Conservation (phyloP, 306 rosid genomes). For the Castanospermum australe region DNA sequence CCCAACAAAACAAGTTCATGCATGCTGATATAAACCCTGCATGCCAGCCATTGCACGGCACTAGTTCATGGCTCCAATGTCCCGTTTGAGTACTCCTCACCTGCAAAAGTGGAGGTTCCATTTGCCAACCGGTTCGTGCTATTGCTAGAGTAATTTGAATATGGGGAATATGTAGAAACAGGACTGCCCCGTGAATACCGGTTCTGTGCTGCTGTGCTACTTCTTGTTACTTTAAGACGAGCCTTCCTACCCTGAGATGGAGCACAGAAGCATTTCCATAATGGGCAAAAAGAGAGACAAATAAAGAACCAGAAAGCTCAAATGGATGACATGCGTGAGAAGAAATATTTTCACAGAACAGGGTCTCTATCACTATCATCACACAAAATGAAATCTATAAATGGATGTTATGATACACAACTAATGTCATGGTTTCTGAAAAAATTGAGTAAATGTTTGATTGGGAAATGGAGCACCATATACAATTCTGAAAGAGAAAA, state of each 20-base stretch:
- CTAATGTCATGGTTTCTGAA: neutral
- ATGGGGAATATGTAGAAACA: slow-evolving; percentile 57
- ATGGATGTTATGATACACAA: neutral
- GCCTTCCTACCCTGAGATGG: slow-evolving; percentile 90
- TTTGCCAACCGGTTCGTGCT: slow-evolving; percentile 62
- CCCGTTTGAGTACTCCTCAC: slow-evolving; percentile 83
- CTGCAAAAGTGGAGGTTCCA: slow-evolving; percentile 63
- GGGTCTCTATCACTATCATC: neutral
- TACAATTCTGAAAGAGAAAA: neutral
- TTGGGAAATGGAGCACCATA: neutral
- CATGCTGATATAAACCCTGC: neutral
- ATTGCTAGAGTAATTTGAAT: slow-evolving; percentile 54
- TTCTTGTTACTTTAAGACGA: slow-evolving; percentile 86
- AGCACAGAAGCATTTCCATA: slow-evolving; percentile 11
- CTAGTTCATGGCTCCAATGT: slow-evolving; percentile 51
- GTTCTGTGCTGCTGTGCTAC: slow-evolving; percentile 79
- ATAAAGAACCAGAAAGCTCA: neutral
- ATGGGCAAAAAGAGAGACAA: neutral
- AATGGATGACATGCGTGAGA: neutral
- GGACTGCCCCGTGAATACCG: slow-evolving; percentile 70
- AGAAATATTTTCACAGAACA: neutral
- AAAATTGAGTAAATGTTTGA: neutral
- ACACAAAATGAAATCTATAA: neutral
- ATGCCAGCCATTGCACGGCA: slow-evolving; percentile 12
- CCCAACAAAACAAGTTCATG: slow-evolving; percentile 14